Conservation (phyloP, 306 rosid species). For the Geum urbanum region DNA sequence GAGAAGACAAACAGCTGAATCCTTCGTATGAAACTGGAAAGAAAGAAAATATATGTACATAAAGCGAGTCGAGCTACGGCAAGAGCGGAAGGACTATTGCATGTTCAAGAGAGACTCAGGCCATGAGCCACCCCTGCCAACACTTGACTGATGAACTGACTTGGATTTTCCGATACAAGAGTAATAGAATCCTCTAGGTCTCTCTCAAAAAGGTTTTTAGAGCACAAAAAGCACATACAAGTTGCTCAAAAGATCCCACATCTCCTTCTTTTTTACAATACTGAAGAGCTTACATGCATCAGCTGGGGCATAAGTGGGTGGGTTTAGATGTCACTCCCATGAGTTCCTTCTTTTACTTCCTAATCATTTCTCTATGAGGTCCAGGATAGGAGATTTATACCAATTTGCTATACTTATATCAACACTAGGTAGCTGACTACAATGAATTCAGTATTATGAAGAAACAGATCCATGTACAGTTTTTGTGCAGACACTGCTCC, state of each 20-base stretch:
- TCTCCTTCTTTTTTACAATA: background rate
- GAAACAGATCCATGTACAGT: too few relatives aligned
- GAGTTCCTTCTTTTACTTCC: too few relatives aligned
- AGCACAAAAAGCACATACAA: constrained; percentile 16
- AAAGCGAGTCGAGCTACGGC: constrained; percentile 21
- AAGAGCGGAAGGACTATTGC: constrained; percentile 13
- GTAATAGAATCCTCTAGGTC: constrained; percentile 6
- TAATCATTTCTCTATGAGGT: too few relatives aligned
- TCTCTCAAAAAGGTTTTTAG: background rate
- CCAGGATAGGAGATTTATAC: too few relatives aligned
- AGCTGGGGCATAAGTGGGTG: too few relatives aligned
- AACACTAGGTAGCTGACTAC: too few relatives aligned
- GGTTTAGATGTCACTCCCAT: too few relatives aligned
- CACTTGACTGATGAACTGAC: constrained; percentile 16
- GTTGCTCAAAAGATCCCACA: background rate
- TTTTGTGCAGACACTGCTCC: too few relatives aligned
- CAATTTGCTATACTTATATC: too few relatives aligned
- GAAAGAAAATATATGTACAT: constrained; percentile 4
- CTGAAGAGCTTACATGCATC: background rate
- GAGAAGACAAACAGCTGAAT: constrained; percentile 38
- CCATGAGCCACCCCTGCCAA: constrained; percentile 25
- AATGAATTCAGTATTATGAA: too few relatives aligned
- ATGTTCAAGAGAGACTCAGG: constrained; percentile 11
- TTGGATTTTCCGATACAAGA: constrained; percentile 3
- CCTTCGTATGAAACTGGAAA: constrained; percentile 9